These are phyloP conservation scores for Suhomyces panamericanus DNA, from an alignment of 1,139 yeast species.

Conservation along the genomic window DNA sequence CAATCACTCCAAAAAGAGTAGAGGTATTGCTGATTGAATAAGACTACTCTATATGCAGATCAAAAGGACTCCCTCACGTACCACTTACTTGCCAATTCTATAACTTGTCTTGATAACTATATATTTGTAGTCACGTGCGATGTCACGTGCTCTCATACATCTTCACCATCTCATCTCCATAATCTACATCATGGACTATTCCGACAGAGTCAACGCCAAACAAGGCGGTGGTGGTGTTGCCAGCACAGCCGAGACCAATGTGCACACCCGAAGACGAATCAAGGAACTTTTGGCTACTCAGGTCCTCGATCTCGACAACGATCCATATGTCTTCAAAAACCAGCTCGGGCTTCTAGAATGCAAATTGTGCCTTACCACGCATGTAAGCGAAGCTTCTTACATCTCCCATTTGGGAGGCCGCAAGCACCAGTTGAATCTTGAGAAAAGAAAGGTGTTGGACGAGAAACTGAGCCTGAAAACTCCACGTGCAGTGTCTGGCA, in stretches of 20 bases:
- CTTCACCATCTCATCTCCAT: background rate
- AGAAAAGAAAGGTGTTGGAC: slow-evolving; percentile 53
- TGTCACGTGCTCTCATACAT: background rate
- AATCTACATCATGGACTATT: slow-evolving; percentile 41
- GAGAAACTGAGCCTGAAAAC: slow-evolving; percentile 26
- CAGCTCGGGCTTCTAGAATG: slow-evolving; percentile 78
- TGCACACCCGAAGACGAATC: slow-evolving; percentile 63
- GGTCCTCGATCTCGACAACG: slow-evolving; percentile 62
- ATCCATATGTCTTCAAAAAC: slow-evolving; percentile 76
- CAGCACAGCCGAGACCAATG: slow-evolving; percentile 63
- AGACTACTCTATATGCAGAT: too few species aligned
- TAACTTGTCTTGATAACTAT: too few species aligned
- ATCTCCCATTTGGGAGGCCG: slow-evolving; percentile 78
- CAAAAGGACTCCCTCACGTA: too few species aligned
- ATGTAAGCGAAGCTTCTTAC: slow-evolving; percentile 72
- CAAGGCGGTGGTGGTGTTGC: slow-evolving; percentile 73
- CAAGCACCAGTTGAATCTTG: slow-evolving; percentile 70
- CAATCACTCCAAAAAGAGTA: too few species aligned
- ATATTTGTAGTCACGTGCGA: too few species aligned
- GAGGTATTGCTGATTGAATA: too few species aligned
- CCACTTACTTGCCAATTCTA: too few species aligned
- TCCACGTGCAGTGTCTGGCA: slow-evolving; percentile 3
- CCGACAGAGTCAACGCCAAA: slow-evolving; percentile 46
- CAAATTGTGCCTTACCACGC: slow-evolving; percentile 72
- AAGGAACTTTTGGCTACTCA: slow-evolving; percentile 63